Percentiles rank a stretch among this genome's conserved stretches.
These are phyloP conservation scores for Mucor sp. DNA, from an alignment of 371 early-diverging fungal genomes.

Conservation along the genomic window DNA sequence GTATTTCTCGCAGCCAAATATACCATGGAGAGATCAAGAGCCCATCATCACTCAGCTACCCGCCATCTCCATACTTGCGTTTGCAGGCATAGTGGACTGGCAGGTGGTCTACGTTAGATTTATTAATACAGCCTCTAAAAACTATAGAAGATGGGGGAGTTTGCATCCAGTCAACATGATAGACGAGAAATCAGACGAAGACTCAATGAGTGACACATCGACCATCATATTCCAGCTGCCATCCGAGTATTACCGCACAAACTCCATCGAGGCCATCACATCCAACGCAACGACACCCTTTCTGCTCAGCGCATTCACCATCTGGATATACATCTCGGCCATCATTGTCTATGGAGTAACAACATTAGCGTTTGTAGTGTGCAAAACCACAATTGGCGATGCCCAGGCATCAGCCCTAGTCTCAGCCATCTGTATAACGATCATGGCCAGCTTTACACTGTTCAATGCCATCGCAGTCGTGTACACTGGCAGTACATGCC, in stretches of 20 bases:
- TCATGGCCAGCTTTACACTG: conserved; percentile 12
- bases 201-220: neutral
- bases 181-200: conserved; percentile 3
- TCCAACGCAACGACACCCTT: conserved; percentile 3
- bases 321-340: conserved; percentile 22
- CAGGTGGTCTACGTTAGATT: conserved; percentile 33
- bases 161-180: conserved; percentile 18
- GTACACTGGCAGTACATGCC: conserved; percentile 11
- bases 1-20: neutral
- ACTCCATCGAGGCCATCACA: neutral
- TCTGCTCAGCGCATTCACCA: conserved; percentile 6
- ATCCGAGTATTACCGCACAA: neutral
- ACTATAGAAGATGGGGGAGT: conserved; percentile 29
- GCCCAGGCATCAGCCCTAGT: neutral
- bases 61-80: conserved; percentile 29
- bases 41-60: conserved; percentile 27
- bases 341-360: conserved; percentile 17
- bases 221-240: neutral
- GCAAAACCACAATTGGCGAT: conserved; percentile 12
- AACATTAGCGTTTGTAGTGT: conserved; percentile 17
- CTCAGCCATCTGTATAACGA: conserved; percentile 23
- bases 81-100: conserved; percentile 25
- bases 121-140: conserved; percentile 15
- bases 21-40: conserved; percentile 20
- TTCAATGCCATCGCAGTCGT: conserved; percentile 13